Conservation (phyloP, 805 yeast species). For the Starmerella riodocensis region DNA sequence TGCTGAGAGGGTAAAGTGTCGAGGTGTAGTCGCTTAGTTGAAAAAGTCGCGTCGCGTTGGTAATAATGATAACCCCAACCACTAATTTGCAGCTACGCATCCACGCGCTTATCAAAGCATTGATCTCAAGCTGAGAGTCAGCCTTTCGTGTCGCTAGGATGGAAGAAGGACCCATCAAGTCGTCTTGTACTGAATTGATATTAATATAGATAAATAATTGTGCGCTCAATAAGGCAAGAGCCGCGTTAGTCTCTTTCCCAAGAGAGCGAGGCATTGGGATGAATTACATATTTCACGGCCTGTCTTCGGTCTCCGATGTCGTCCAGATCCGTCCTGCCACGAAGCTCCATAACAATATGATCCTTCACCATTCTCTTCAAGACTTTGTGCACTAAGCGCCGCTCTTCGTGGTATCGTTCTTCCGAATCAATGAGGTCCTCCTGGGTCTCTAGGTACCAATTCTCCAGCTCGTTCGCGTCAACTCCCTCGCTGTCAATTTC, state of each 20-base stretch:
- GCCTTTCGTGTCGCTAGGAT: no score
- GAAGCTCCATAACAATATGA: conserved; percentile 61
- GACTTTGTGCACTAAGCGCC: conserved; percentile 63
- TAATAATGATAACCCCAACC: neutral
- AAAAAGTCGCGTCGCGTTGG: neutral
- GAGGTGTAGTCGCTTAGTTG: conserved; percentile 1
- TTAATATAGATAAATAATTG: no score
- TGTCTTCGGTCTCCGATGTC: conserved; percentile 25
- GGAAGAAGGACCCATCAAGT: no score
- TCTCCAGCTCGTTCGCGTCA: conserved; percentile 54
- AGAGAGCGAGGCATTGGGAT: conserved; percentile 24
- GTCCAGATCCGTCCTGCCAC: conserved; percentile 31
- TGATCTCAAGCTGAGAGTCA: no score
- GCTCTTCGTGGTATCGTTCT: conserved; percentile 55
- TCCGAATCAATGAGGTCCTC: conserved; percentile 62
- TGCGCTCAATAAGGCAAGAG: no score
- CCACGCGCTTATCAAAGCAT: no score
- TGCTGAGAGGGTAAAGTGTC: no score
- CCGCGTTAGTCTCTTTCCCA: no score
- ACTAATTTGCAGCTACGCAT: neutral
- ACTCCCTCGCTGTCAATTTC: conserved; percentile 42
- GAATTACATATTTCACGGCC: conserved; percentile 25
- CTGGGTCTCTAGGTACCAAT: conserved; percentile 64
- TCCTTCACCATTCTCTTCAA: conserved; percentile 73
- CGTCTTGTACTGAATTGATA: no score